Base-by-base conservation (phyloP, 2,329 filamentous ascomycete species). In the Venturia nashicola region DNA sequence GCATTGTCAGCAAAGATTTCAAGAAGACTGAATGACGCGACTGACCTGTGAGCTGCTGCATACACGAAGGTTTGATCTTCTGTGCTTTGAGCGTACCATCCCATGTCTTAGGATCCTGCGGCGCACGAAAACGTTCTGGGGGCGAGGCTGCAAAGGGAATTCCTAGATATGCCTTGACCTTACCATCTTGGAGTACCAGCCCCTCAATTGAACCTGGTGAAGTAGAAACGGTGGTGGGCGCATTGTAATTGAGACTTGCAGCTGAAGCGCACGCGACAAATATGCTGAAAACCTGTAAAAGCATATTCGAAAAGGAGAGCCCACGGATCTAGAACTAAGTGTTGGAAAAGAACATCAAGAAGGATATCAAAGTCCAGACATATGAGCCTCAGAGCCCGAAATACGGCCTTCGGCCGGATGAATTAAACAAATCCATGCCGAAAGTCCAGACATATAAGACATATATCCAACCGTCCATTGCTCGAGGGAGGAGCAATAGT, bases 161-260 rank as follows among this genome's bases (percentile, higher is more conserved):
- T 1, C 73, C 72, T 0, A 75, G 65, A 62, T 72, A 74, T 66
- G 72, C 69, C 65, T 74, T 72, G n/a, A 73, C 68, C 5, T 64
- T 3, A 69, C 23, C 18, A 3, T 57, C 9, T 71, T 36, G 68
- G 39, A 57, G 51, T 8, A 1, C 36, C 6, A 57, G 5, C 3
- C 51, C 51, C 51, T 57, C 51, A 36, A 57, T 57, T 11, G 32
- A 36, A 23, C 51, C 51, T n/a, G 5, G 18, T n/a, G 51, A 36
- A 18, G 51, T 57, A n/a, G 51, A 57, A 3, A 36, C 51, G 11
- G 36, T 20, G 5, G 51, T 36, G 12, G 51, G 27, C 16, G 51
- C 51, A 27, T 57, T 36, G 18, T n/a, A n/a, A 57, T 57, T 36
- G 12, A 36, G 27, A 8, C 32, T 57, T 34, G 32, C 51, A 36